phyloP scores from a whole-genome alignment of 352 stramenopile genomes.

The Pythium brachiatum region DNA sequence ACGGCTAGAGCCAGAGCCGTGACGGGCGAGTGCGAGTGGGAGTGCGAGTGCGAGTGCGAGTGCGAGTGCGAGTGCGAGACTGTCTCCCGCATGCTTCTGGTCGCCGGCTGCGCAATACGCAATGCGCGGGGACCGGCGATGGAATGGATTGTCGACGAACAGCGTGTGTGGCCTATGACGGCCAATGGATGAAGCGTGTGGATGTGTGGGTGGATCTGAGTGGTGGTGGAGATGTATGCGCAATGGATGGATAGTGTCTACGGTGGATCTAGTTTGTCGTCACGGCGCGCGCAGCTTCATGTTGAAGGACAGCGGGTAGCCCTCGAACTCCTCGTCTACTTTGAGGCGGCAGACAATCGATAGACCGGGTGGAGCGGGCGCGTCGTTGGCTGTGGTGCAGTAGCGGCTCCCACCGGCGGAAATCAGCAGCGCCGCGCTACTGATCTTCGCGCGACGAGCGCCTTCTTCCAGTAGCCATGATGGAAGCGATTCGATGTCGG shows the following conservation, averaged over 20 bases:
- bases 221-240: too few species aligned
- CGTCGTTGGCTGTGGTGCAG: not conserved
- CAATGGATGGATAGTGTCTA: not conserved
- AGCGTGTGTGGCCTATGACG: not conserved
- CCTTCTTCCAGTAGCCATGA: conserved; percentile 12
- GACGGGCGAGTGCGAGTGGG: too few species aligned
- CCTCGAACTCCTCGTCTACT: conserved; percentile 4
- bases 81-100: too few species aligned
- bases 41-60: too few species aligned
- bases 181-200: not conserved
- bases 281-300: conserved; percentile 2
- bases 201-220: not conserved
- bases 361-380: not conserved
- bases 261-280: not conserved
- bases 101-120: not conserved
- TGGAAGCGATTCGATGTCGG: conserved; percentile 3
- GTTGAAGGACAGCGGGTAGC: conserved; percentile 14
- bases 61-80: too few species aligned
- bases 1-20: too few species aligned
- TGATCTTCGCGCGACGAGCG: not conserved
- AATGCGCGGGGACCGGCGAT: not conserved
- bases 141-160: not conserved
- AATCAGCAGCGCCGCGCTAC: not conserved
- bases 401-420: conserved; percentile 10
- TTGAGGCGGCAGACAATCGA: conserved; percentile 11